These are phyloP conservation scores for Candida mattraensis DNA, from an alignment of 805 yeast species.

Conservation along the genomic window DNA sequence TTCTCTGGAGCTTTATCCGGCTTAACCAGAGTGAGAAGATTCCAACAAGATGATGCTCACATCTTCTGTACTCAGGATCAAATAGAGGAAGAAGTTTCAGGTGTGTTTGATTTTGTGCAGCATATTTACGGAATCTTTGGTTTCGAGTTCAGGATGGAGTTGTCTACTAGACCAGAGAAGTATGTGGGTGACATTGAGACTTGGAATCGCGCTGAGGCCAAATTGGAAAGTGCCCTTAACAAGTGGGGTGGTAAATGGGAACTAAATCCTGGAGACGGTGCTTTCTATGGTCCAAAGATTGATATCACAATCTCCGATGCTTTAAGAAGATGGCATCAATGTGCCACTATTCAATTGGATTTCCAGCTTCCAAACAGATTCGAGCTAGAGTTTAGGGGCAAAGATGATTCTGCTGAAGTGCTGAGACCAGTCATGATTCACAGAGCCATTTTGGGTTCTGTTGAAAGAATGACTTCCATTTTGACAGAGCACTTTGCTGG, in stretches of 20 bases:
- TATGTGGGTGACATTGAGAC: constrained; percentile 92
- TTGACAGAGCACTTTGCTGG: constrained; percentile 98
- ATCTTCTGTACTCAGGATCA: constrained; percentile 94
- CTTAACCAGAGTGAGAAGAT: constrained; percentile 95
- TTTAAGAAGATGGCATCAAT: constrained; percentile 94
- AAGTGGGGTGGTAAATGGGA: constrained; percentile 91
- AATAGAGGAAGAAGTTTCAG: constrained; percentile 80
- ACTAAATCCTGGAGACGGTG: constrained; percentile 96
- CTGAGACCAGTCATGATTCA: constrained; percentile 98
- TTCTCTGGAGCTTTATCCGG: constrained; percentile 93
- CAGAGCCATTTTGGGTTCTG: constrained; percentile 97
- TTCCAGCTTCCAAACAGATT: constrained; percentile 97
- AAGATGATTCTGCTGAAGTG: constrained; percentile 56
- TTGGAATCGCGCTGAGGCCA: constrained; percentile 89
- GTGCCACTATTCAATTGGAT: constrained; percentile 98
- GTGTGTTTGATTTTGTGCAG: constrained; percentile 82
- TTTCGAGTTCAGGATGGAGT: constrained; percentile 93
- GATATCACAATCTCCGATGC: constrained; percentile 96
- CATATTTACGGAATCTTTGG: constrained; percentile 89
- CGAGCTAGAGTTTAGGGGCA: constrained; percentile 81
- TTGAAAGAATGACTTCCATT: constrained; percentile 98
- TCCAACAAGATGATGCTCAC: constrained; percentile 99
- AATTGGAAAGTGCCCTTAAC: constrained; percentile 78
- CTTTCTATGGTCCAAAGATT: constrained; percentile 92
- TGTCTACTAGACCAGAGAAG: constrained; percentile 96